A percentile compares a stretch with the other conserved stretches of the same genome.
Conservation (phyloP, 2,329 filamentous ascomycete genomes). For the Ambrosiella xylebori region DNA sequence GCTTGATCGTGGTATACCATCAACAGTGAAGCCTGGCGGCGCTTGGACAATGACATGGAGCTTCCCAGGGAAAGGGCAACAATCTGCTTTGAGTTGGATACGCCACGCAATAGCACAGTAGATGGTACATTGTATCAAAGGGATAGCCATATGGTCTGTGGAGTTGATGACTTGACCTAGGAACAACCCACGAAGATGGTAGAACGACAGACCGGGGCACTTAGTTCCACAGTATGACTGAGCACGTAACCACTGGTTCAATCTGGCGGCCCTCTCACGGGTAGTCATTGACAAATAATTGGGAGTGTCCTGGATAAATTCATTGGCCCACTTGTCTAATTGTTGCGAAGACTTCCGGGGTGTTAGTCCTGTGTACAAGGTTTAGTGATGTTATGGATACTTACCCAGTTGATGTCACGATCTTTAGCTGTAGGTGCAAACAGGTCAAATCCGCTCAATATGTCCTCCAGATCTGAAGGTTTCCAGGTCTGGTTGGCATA, state of each 20-base stretch:
- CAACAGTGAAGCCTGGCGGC: constrained; percentile 39
- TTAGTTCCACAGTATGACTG: constrained; percentile 54
- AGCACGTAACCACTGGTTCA: constrained; percentile 52
- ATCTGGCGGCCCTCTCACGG: constrained; percentile 46
- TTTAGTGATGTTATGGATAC: constrained; percentile 15
- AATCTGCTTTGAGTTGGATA: constrained; percentile 58
- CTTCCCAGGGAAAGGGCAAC: constrained; percentile 69
- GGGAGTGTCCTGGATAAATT: constrained; percentile 36
- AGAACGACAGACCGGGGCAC: constrained; percentile 3
- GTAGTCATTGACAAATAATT: constrained; percentile 39
- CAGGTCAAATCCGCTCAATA: constrained; percentile 71
- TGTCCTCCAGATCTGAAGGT: constrained; percentile 40
- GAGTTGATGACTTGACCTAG: constrained; percentile 66
- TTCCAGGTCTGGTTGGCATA: constrained; percentile 1
- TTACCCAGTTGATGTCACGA: constrained; percentile 58
- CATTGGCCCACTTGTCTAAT: constrained; percentile 44
- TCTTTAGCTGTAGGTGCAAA: constrained; percentile 61
- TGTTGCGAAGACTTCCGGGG: constrained; percentile 38
- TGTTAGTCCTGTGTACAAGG: not conserved
- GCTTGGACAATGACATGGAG: constrained; percentile 65
- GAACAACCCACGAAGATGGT: constrained; percentile 9
- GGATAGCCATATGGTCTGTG: constrained; percentile 59
- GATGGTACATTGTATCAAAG: constrained; percentile 72
- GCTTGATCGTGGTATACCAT: constrained; percentile 23
- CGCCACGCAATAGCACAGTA: constrained; percentile 64